Evolutionary conservation across 192 early-diverging fungal species (phyloP).

Genomic region (Lunasporangiospora selenospora): DNA sequence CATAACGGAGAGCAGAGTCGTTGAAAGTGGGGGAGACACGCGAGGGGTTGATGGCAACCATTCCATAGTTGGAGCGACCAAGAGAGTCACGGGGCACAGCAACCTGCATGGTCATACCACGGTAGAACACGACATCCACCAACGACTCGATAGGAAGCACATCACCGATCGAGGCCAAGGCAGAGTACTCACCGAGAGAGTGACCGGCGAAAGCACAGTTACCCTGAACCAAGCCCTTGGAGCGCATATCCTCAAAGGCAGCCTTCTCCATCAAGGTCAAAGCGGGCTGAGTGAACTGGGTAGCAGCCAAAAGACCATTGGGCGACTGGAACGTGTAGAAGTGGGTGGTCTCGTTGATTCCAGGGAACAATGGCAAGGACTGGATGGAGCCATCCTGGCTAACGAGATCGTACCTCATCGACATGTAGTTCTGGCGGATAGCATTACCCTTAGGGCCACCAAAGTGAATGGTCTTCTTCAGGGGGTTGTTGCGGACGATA

Average conservation of each 20-base stretch:
- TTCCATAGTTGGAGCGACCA: constrained; percentile 91
- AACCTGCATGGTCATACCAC: constrained; percentile 98
- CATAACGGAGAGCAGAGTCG: constrained; percentile 83
- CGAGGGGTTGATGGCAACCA: constrained; percentile 93
- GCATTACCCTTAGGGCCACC: constrained; percentile 82
- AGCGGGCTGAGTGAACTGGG: constrained; percentile 96
- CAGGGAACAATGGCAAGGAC: constrained; percentile 87
- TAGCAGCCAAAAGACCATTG: constrained; percentile 87
- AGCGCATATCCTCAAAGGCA: constrained; percentile 88
- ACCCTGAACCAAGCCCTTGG: constrained; percentile 84
- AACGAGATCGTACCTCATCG: constrained; percentile 92
- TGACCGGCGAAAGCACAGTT: constrained; percentile 92
- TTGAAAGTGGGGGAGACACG: constrained; percentile 87
- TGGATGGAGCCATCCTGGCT: constrained; percentile 76
- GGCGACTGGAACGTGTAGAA: constrained; percentile 87
- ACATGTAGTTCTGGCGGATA: constrained; percentile 84
- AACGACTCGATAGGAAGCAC: constrained; percentile 85
- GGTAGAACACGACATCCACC: constrained; percentile 93
- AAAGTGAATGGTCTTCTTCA: constrained; percentile 86
- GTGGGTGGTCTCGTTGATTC: constrained; percentile 72
- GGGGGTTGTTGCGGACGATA: constrained; percentile 90
- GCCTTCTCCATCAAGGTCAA: constrained; percentile 91
- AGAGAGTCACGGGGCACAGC: constrained; percentile 82
- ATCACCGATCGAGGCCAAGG: constrained; percentile 86
- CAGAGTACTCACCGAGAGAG: constrained; percentile 96